Evolutionary conservation across 75 land plant genomes (phyloP).

Genomic region (Picea sitchensis): DNA sequence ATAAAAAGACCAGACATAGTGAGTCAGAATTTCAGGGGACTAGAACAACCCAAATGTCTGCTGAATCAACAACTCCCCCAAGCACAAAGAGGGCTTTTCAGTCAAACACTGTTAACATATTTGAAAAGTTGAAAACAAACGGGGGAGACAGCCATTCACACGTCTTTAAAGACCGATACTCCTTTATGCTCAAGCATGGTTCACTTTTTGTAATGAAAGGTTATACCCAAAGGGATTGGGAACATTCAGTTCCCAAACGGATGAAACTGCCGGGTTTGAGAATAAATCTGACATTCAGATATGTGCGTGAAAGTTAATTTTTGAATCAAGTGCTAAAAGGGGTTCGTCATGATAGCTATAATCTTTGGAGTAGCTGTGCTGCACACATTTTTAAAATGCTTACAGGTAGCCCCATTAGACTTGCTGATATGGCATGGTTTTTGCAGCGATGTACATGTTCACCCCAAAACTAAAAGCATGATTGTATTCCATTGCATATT

Average conservation of each 20-base stretch:
- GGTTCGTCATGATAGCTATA: neutral
- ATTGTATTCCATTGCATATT: no score
- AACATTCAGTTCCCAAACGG: conserved; percentile 87
- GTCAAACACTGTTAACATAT: neutral
- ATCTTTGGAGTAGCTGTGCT: no score
- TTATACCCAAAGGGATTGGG: conserved; percentile 81
- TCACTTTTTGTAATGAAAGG: conserved; percentile 84
- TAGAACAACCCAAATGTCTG: conserved; percentile 4
- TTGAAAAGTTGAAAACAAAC: conserved; percentile 4
- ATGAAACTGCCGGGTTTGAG: conserved; percentile 46
- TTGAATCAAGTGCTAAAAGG: neutral
- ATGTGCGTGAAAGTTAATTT: conserved; percentile 14
- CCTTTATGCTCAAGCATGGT: conserved; percentile 70
- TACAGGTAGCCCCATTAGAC: no score
- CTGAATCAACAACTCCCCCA: conserved; percentile 23
- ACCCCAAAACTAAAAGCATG: no score
- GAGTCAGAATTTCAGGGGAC: neutral
- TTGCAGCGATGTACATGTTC: no score
- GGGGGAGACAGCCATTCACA: neutral
- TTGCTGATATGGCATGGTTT: no score
- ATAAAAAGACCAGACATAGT: neutral
- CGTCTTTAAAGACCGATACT: conserved; percentile 27
- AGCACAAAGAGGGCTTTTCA: neutral
- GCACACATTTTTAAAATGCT: no score
- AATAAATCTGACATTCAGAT: conserved; percentile 81